These are phyloP conservation scores for Aspergillus luchuensis DNA, from an alignment of 2,329 filamentous ascomycete species.

Conservation along the genomic window DNA sequence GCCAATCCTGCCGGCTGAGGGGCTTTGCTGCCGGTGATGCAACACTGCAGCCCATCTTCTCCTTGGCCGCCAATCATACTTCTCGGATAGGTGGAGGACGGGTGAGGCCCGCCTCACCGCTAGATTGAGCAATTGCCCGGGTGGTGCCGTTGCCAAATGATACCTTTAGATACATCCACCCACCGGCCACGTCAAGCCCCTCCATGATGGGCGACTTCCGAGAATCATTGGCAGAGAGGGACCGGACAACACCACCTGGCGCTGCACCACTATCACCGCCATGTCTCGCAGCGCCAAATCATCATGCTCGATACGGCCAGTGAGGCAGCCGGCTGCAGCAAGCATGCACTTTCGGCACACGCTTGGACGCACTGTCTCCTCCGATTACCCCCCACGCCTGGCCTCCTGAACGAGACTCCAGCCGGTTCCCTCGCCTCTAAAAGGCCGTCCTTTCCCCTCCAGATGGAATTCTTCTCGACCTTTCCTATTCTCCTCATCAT, in stretches of 20 bases:
- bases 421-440: slow-evolving; percentile 15
- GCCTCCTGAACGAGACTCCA: slow-evolving; percentile 4
- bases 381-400: slow-evolving; percentile 10
- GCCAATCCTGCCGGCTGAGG: slow-evolving; percentile 12
- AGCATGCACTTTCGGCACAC: slow-evolving; percentile 20
- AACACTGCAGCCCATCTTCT: slow-evolving; percentile 4
- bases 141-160: slow-evolving; percentile 14
- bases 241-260: slow-evolving; percentile 18
- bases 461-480: slow-evolving; percentile 11
- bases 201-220: slow-evolving; percentile 4
- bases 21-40: slow-evolving; percentile 14
- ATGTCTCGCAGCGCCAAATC: slow-evolving; percentile 26
- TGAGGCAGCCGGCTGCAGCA: slow-evolving; percentile 23
- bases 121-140: slow-evolving; percentile 18
- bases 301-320: slow-evolving; percentile 13
- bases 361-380: slow-evolving; percentile 18
- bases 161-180: slow-evolving; percentile 9
- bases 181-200: slow-evolving; percentile 25
- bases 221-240: slow-evolving; percentile 17
- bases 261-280: slow-evolving; percentile 24
- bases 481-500: slow-evolving; percentile 16
- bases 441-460: slow-evolving; percentile 19
- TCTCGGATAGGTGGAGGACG: background rate
- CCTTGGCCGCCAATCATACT: slow-evolving; percentile 7
- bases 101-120: slow-evolving; percentile 22